These are phyloP conservation scores for Ceraceosorus guamensis DNA, from an alignment of 1,284 basidiomycete species.

Conservation along the genomic window DNA sequence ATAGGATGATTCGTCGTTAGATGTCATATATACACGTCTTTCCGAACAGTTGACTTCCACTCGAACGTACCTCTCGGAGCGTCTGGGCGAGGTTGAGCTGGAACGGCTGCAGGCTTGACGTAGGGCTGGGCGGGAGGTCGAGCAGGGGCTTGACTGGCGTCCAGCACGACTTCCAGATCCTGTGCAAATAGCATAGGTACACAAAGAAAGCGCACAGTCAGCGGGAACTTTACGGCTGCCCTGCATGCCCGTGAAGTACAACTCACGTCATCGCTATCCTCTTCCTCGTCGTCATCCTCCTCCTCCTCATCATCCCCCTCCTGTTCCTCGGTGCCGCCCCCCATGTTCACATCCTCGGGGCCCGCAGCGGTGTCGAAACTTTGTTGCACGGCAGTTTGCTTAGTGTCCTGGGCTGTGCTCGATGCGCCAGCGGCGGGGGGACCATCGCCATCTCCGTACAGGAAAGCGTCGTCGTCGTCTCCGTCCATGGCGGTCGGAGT, in stretches of 20 bases:
- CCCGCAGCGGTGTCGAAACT: neutral
- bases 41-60: neutral
- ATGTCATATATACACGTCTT: conserved; percentile 4
- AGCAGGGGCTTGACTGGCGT: conserved; percentile 29
- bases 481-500: conserved; percentile 6
- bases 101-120: conserved; percentile 8
- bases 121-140: conserved; percentile 25
- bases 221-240: neutral
- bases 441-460: conserved; percentile 20
- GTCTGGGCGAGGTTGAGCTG: conserved; percentile 7
- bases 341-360: conserved; percentile 45
- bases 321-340: conserved; percentile 49
- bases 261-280: conserved; percentile 51
- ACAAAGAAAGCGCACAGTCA: neutral
- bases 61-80: neutral
- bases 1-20: no score
- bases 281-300: conserved; percentile 24
- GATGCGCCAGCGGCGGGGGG: neutral
- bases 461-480: conserved; percentile 34
- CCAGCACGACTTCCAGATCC: conserved; percentile 49
- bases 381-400: no score
- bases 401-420: no score
- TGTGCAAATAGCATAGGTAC: neutral
- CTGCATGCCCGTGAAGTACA: neutral
- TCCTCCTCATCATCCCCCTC: conserved; percentile 51